Conservation (phyloP, 1,284 basidiomycete genomes). For the Apiotrichum laibachii region DNA sequence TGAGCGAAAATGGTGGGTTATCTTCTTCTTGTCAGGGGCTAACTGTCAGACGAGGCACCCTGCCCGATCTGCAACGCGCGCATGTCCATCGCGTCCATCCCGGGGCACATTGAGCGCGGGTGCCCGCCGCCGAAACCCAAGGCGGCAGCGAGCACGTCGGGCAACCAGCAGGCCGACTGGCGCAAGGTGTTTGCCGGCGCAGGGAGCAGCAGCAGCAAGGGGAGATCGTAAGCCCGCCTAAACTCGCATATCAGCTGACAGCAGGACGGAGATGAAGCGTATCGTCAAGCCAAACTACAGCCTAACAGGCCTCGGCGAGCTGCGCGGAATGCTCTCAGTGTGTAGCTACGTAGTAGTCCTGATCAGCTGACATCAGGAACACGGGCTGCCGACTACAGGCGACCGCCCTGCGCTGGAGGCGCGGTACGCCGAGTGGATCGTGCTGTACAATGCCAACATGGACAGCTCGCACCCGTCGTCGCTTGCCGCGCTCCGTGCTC, state of each 20-base stretch:
- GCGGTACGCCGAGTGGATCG: constrained; percentile 48
- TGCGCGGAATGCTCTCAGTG: constrained; percentile 34
- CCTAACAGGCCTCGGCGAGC: constrained; percentile 39
- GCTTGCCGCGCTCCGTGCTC: constrained; percentile 37
- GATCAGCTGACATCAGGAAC: constrained; percentile 24
- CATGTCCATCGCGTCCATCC: constrained; percentile 40
- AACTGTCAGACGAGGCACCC: constrained; percentile 34
- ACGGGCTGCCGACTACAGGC: constrained; percentile 41
- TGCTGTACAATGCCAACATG: constrained; percentile 50
- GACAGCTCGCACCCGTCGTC: constrained; percentile 47
- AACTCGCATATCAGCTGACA: background rate
- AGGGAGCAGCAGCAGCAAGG: constrained; percentile 20
- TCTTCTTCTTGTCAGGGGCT: background rate
- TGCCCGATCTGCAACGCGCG: constrained; percentile 44
- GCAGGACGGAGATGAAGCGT: constrained; percentile 36
- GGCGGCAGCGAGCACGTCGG: constrained; percentile 14
- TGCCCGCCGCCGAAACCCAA: constrained; percentile 40
- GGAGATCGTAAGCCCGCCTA: constrained; percentile 18
- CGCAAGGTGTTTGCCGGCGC: constrained; percentile 46
- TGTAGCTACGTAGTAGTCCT: constrained; percentile 2
- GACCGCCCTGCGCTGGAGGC: constrained; percentile 37
- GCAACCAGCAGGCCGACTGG: constrained; percentile 48
- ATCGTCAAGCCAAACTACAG: constrained; percentile 50
- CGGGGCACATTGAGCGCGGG: constrained; percentile 45
- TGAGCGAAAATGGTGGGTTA: constrained; percentile 38